These are phyloP conservation scores for Corymbia citriodora DNA, from an alignment of 441 rosid genomes.

Conservation along the genomic window DNA sequence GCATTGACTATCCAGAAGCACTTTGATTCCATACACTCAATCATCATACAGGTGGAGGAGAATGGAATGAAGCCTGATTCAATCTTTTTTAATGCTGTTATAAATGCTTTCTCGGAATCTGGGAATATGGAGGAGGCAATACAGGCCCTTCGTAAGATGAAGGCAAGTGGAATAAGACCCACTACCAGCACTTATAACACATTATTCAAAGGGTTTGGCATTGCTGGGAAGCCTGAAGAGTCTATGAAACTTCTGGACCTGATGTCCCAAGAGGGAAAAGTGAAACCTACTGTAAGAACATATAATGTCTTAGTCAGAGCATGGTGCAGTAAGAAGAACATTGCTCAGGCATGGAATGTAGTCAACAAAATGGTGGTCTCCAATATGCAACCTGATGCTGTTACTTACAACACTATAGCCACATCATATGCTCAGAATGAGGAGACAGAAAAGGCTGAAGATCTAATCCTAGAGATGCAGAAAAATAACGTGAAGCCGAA, in stretches of 20 bases:
- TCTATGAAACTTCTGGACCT: conserved; percentile 54
- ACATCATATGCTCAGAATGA: conserved; percentile 61
- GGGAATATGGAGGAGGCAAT: conserved; percentile 80
- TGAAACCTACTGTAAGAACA: conserved; percentile 71
- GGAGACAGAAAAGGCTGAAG: conserved; percentile 62
- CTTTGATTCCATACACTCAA: conserved; percentile 51
- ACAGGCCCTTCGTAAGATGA: conserved; percentile 71
- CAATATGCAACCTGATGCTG: conserved; percentile 65
- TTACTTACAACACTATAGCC: conserved; percentile 77
- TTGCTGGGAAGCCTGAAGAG: conserved; percentile 69
- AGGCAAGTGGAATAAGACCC: conserved; percentile 69
- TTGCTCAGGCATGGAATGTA: conserved; percentile 74
- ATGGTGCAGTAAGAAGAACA: conserved; percentile 68
- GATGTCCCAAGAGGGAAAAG: conserved; percentile 45
- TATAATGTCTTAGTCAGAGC: conserved; percentile 67
- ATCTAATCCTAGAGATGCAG: conserved; percentile 66
- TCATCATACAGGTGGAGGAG: conserved; percentile 65
- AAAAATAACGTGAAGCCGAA: conserved; percentile 58
- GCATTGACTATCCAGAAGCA: conserved; percentile 68
- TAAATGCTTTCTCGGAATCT: conserved; percentile 80
- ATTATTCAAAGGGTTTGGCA: conserved; percentile 85
- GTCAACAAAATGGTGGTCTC: conserved; percentile 61
- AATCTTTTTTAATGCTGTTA: conserved; percentile 86
- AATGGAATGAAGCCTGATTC: conserved; percentile 74
- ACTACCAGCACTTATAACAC: conserved; percentile 78